Evolutionary conservation across 108 stramenopile species (phyloP).

Genomic region (Pseudonitzschia multistriata): DNA sequence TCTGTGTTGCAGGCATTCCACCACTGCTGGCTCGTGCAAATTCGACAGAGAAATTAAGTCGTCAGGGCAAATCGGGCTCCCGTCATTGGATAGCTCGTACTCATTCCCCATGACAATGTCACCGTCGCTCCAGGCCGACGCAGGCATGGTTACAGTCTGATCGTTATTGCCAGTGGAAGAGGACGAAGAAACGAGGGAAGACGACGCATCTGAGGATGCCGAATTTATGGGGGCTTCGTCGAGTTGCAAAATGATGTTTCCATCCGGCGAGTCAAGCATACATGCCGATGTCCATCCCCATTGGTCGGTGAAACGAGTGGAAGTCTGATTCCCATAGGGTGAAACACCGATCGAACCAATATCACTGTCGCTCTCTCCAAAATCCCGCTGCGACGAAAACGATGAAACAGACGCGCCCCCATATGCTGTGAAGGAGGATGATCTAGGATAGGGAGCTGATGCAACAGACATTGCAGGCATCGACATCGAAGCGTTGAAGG

Average conservation of each 20-base stretch:
- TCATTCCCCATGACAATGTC: conserved; percentile 48
- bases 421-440: neutral
- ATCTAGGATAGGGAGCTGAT: neutral
- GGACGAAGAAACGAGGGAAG: neutral
- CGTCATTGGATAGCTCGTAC: conserved; percentile 25
- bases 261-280: conserved; percentile 26
- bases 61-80: conserved; percentile 40
- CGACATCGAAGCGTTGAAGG: neutral
- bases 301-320: conserved; percentile 18
- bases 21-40: conserved; percentile 83
- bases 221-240: conserved; percentile 20
- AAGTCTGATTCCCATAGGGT: neutral
- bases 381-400: conserved; percentile 24
- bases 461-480: conserved; percentile 8
- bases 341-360: conserved; percentile 26
- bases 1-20: conserved; percentile 80
- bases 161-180: conserved; percentile 10
- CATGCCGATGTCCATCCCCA: conserved; percentile 45
- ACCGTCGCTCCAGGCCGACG: conserved; percentile 31
- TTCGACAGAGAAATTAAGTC: conserved; percentile 76
- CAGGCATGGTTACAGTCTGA: conserved; percentile 21
- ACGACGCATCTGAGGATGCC: conserved; percentile 2
- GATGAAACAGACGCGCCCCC: conserved; percentile 26
- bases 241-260: conserved; percentile 26
- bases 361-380: conserved; percentile 32